Percentiles rank a stretch among this genome's conserved stretches.
Conservation (phyloP, 2,329 filamentous ascomycete species). For the Cercospora janseana region DNA sequence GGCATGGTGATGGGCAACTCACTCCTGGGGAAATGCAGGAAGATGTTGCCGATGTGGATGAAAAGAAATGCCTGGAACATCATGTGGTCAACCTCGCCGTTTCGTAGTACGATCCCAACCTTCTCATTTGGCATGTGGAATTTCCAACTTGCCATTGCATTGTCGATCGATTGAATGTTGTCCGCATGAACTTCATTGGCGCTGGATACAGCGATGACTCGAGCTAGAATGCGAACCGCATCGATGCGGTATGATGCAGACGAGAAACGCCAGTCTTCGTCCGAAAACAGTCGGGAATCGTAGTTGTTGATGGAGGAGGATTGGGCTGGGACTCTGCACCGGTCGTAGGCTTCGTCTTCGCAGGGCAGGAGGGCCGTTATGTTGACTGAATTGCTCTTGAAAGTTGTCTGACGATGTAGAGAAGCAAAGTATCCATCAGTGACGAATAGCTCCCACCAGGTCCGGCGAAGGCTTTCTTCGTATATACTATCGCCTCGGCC, state of each 20-base stretch:
- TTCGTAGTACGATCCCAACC: slow-evolving; percentile 64
- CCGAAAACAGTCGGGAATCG: slow-evolving; percentile 72
- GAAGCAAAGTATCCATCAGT: slow-evolving; percentile 82
- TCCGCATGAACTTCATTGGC: slow-evolving; percentile 38
- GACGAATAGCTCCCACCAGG: slow-evolving; percentile 87
- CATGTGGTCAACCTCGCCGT: slow-evolving; percentile 78
- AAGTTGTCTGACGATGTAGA: slow-evolving; percentile 69
- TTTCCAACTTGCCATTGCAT: slow-evolving; percentile 70
- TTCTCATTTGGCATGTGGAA: slow-evolving; percentile 74
- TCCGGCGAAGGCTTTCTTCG: slow-evolving; percentile 81
- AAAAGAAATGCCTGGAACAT: slow-evolving; percentile 91
- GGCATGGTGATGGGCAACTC: slow-evolving; percentile 64
- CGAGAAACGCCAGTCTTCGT: slow-evolving; percentile 69
- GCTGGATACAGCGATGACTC: slow-evolving; percentile 58
- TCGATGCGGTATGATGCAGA: slow-evolving; percentile 85
- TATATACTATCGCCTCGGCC: slow-evolving; percentile 64
- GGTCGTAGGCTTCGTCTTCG: slow-evolving; percentile 70
- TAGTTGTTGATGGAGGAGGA: slow-evolving; percentile 69
- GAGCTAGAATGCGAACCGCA: slow-evolving; percentile 72
- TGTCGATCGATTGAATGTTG: slow-evolving; percentile 57
- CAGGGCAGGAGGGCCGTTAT: slow-evolving; percentile 74
- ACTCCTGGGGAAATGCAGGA: slow-evolving; percentile 76
- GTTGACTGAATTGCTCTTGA: slow-evolving; percentile 64
- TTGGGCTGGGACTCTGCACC: slow-evolving; percentile 45
- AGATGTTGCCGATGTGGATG: slow-evolving; percentile 60